Evolutionary conservation across 139 green algal genomes (phyloP), one percentile per base, ranked within the genome.

Genomic region (Coelastrella sp.): DNA sequence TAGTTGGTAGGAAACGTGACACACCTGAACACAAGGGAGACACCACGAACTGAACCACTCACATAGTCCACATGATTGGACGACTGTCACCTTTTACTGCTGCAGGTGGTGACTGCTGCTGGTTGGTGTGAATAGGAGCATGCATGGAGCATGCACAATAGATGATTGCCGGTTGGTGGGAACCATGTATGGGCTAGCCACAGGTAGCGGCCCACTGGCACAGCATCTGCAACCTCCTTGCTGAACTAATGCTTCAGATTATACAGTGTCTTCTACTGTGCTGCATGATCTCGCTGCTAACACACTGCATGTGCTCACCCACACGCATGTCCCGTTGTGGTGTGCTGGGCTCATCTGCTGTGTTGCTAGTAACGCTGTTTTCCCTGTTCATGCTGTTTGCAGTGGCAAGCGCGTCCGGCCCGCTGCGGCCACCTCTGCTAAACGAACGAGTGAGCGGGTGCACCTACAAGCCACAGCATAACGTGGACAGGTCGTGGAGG

Each of bases 1-100:
- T 97, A 87, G 98, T 99, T 90, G 98, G 97, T 93, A 99, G 96
- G 92, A 99, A 99, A 87, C 95, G 93, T 5, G 94, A 96, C 10
- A 97, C 92, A 77, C 77, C 81, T 88, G 80, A 13, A 22, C 8
- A 16, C 80, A 86, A 68, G 19, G 68, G 14, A 19, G 19, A 5
- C 60, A 61, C 3, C 3, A 86, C 19, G 10, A 68, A 68, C 10
- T 7, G 7, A 17, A 10, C 7, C 7, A 68, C 61, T 10, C 61
- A 7, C 61, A 68, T 17, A 7, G 10, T 68, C 7, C 10, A 68
- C 61, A 68, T 68, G 61, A 17, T 17, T 7, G 7, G 61, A 68
- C 10, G 61, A 17, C 7, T 10, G 7, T 68, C 10, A 10, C 61
- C 61, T 68, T 7, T 17, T 68, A 7, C 7, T 68, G 10, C 7